Percentiles rank a stretch among this genome's conserved stretches.
phyloP scores from a whole-genome alignment of 208 protist genomes.

The Crithidia bombi region DNA sequence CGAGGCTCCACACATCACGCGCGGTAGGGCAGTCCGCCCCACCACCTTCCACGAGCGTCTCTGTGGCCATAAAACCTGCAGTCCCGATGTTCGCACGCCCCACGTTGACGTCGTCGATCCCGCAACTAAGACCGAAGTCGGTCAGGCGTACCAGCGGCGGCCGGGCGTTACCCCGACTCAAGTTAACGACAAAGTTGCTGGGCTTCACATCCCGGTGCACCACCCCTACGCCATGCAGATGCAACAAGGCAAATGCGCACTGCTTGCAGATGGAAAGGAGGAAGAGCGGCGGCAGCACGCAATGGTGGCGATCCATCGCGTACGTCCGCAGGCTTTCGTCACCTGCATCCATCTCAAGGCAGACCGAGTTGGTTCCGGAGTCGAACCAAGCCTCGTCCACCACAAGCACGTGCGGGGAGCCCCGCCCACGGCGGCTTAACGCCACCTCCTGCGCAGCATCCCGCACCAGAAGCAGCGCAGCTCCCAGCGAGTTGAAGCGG shows the following conservation, averaged over 20 bases:
- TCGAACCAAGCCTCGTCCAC: constrained; percentile 19
- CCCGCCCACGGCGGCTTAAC: not conserved
- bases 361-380: not conserved
- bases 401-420: constrained; percentile 7
- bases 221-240: constrained; percentile 95
- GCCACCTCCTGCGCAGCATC: constrained; percentile 7
- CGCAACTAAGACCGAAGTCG: constrained; percentile 28
- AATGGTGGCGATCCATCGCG: constrained; percentile 4
- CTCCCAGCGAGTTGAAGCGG: not conserved
- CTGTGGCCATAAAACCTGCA: constrained; percentile 15
- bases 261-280: constrained; percentile 25
- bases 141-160: constrained; percentile 14
- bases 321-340: constrained; percentile 18
- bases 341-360: constrained; percentile 19
- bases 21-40: constrained; percentile 3
- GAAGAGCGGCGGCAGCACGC: not conserved
- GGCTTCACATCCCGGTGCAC: constrained; percentile 98
- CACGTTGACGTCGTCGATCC: constrained; percentile 1
- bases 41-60: not conserved
- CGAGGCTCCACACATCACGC: constrained; percentile 30
- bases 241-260: constrained; percentile 76
- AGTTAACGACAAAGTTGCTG: constrained; percentile 98
- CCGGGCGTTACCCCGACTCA: constrained; percentile 44
- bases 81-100: constrained; percentile 11
- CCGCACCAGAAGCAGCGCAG: not conserved